Base-by-base conservation (phyloP, 257 asterid genomes). In the Solanum bulbocastanum region DNA sequence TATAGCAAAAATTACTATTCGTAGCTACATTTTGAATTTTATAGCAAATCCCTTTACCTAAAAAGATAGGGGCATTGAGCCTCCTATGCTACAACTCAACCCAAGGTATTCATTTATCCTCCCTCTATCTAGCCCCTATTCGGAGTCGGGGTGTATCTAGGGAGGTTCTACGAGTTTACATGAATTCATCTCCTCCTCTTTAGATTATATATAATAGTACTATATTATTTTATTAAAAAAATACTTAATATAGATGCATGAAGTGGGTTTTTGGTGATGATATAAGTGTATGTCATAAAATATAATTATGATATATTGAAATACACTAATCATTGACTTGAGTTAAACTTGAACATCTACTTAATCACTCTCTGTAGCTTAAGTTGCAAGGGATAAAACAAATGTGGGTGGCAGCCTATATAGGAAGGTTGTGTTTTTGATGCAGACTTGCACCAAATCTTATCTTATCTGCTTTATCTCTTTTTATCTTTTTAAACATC, bases 121-220 rank as follows among this genome's bases (percentile, higher is more conserved):
- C 13, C 52, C 52, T 44, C 52, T 44, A 44, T 44, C 52, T 44
- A 44, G 52, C 58, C 15, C 22, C 23, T 49, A 16, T 52, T 52
- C 4, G 8, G 23, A 49, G 60, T 52, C 3, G 0, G 8, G 3
- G 3, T 8, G 9, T 52, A 52, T 52, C 23, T 14, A 46, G 20
- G 0, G 2, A 13, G 20, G 0, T 46, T 46, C 18, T 4, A 18
- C 6, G 6, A 0, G 8, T 49, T 52, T 9, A 52, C 6, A 13
- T 14, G 1, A 46, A 46, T 14, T 46, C 20, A 46, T 46, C 8
- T 49, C 0, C 20, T 49, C 20, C 58, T 5, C 58, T 49, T 15
- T 49, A 49, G 58, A 49, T 14, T 14, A 14, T 44, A 44, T 2
- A 40, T 42, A 42, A 11, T 44, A 44, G 16, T 42, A 11, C 0